Evolutionary conservation across 768 basidiomycete species (phyloP), one percentile per base, ranked within the genome.

Genomic region (Leccinellum rugosiceps): DNA sequence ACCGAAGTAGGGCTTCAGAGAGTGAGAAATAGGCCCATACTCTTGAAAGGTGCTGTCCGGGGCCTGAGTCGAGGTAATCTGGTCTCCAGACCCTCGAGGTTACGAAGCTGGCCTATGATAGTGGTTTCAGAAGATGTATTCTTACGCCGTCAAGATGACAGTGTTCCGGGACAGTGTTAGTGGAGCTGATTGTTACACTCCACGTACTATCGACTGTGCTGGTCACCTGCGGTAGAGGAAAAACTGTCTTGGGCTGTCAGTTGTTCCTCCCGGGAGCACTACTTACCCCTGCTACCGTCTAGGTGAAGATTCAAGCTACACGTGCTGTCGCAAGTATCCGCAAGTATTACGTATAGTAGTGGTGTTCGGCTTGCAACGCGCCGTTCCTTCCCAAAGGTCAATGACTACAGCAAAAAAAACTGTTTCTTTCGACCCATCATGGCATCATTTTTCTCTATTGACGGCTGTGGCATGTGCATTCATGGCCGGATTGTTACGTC

Each of bases 391-490:
- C 26, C 32, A 47, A 41, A 53, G 50, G 38, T 38, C 48, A 32
- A 74, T 69, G 69, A 55, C 68, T 31, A 38, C 62, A 53, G 61
- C 66, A 66, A 61, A 66, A 68, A 68, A 69, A 8, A 2, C 45
- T 14, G 63, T 74, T 45, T 67, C 67, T 48, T 57, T 79, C 45
- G 79, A 79, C 68, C 76, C 74, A 47, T 72, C 75, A 50, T 83
- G 83, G 81, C 77, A 77, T 32, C 83, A 85, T 58, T 78, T 78
- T 63, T 60, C 78, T 15, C 77, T 77, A 6, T 58, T 77, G 41
- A 72, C 73, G 6, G 70, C 73, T 11, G 60, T 80, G 4, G 63
- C 66, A 9, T 63, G 81, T 19, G 77, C 77, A 1, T 55, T 79
- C n/a, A 49, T 78, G 14, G 64, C 77, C 21, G 85, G 83, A 17